A percentile compares a stretch with the other conserved stretches of the same genome.
Conservation (phyloP, 805 yeast species). For the Candida yuanshanica region DNA sequence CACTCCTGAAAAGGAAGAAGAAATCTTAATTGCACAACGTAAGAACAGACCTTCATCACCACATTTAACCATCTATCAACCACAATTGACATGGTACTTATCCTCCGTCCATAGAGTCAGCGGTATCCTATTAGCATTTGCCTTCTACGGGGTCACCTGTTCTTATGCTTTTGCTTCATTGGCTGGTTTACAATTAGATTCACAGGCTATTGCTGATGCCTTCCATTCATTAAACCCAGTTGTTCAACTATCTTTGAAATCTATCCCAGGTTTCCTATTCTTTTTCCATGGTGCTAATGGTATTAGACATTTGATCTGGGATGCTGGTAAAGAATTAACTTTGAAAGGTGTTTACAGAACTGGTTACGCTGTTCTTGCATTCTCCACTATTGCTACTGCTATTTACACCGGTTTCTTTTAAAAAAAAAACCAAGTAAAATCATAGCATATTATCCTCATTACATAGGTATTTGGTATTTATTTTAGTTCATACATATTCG, state of each 20-base stretch:
- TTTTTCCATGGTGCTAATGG: conserved; percentile 86
- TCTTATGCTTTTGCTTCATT: conserved; percentile 67
- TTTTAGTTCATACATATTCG: too few relatives aligned
- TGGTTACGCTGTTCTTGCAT: conserved; percentile 77
- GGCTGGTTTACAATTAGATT: conserved; percentile 43
- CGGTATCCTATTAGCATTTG: conserved; percentile 77
- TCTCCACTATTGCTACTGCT: conserved; percentile 51
- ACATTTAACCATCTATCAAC: conserved; percentile 83
- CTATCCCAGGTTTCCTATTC: conserved; percentile 72
- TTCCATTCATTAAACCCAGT: conserved; percentile 55
- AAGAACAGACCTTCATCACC: conserved; percentile 87
- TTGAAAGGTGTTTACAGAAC: conserved; percentile 88
- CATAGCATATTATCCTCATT: too few relatives aligned
- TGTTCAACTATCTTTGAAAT: conserved; percentile 60
- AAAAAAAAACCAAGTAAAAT: neutral
- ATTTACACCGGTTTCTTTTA: conserved; percentile 26
- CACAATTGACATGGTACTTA: conserved; percentile 79
- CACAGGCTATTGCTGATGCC: conserved; percentile 29
- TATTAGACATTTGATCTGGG: conserved; percentile 93
- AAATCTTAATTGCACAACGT: conserved; percentile 74
- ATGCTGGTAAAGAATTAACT: conserved; percentile 72
- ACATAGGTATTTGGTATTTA: neutral
- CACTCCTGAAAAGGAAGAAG: conserved; percentile 57
- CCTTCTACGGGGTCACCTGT: conserved; percentile 71
- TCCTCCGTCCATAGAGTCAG: conserved; percentile 83